A percentile compares a stretch with the other conserved stretches of the same genome.
Conservation (phyloP, 2,329 filamentous ascomycete genomes). For the Fusarium sp. region DNA sequence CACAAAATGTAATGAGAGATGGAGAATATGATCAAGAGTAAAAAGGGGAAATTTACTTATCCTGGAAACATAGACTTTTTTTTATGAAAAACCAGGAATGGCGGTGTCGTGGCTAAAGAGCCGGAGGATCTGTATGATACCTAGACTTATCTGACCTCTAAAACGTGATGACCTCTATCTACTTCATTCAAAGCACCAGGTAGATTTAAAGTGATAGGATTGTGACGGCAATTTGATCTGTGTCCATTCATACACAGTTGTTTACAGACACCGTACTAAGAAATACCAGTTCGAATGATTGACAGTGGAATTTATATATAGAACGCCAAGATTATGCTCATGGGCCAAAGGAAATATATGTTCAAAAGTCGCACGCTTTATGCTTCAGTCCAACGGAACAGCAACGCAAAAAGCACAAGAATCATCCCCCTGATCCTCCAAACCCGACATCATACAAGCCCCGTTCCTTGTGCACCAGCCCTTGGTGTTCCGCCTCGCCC, state of each 20-base stretch:
- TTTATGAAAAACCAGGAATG: conserved; percentile 14
- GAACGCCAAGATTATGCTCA: conserved; percentile 19
- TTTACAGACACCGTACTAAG: background rate
- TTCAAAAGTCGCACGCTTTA: conserved; percentile 38
- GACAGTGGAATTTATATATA: background rate
- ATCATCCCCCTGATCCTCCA: conserved; percentile 37
- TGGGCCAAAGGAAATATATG: conserved; percentile 12
- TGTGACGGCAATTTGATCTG: background rate
- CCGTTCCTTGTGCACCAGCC: conserved; percentile 42
- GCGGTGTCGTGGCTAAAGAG: conserved; percentile 35
- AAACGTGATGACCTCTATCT: conserved; percentile 46
- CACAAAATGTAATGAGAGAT: conserved; percentile 36
- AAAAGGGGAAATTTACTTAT: conserved; percentile 29
- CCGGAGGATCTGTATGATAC: conserved; percentile 55
- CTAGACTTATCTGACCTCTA: conserved; percentile 47
- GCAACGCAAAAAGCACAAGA: background rate
- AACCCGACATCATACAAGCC: conserved; percentile 50
- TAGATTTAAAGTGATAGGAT: background rate
- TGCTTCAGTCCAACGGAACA: conserved; percentile 7
- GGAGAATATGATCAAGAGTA: conserved; percentile 35
- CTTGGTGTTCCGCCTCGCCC: conserved; percentile 26
- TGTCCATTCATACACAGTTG: background rate
- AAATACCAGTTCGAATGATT: background rate
- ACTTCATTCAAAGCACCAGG: background rate
- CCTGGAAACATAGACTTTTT: conserved; percentile 39